phyloP scores from a whole-genome alignment of 2,329 filamentous ascomycete species.

The Scedosporium minutisporum region DNA sequence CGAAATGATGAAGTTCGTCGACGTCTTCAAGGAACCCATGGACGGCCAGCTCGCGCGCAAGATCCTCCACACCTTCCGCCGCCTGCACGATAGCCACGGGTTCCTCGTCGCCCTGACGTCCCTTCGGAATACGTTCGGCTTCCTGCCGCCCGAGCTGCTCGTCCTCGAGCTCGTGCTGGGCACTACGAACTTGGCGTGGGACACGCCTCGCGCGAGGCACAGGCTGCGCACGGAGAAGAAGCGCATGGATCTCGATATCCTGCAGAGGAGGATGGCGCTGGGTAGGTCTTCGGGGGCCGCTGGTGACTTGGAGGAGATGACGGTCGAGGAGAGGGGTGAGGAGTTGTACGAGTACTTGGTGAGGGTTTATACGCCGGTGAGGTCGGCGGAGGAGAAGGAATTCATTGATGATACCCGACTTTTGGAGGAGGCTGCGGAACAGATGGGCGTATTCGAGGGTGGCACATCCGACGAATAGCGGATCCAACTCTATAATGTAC shows the following conservation, averaged over 20 bases:
- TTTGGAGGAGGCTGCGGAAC: constrained; percentile 23
- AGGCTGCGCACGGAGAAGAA: constrained; percentile 32
- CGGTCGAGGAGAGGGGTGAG: constrained; percentile 24
- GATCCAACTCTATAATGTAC: not conserved
- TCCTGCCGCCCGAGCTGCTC: constrained; percentile 33
- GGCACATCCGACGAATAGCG: not conserved
- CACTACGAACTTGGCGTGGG: constrained; percentile 33
- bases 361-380: constrained; percentile 24
- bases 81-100: constrained; percentile 32
- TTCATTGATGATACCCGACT: constrained; percentile 14
- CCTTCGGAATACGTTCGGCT: constrained; percentile 32
- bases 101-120: constrained; percentile 35
- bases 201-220: constrained; percentile 27
- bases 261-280: constrained; percentile 12
- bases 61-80: constrained; percentile 41
- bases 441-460: constrained; percentile 33
- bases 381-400: constrained; percentile 11
- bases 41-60: constrained; percentile 38
- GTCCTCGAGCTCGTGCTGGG: constrained; percentile 36
- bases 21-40: constrained; percentile 30
- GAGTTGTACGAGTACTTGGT: constrained; percentile 35
- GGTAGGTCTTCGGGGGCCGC: constrained; percentile 9
- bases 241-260: constrained; percentile 30
- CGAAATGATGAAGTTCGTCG: constrained; percentile 37
- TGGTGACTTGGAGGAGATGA: constrained; percentile 23